Evolutionary conservation across 352 stramenopile species (phyloP).

Genomic region (Aphanomyces euteiches): DNA sequence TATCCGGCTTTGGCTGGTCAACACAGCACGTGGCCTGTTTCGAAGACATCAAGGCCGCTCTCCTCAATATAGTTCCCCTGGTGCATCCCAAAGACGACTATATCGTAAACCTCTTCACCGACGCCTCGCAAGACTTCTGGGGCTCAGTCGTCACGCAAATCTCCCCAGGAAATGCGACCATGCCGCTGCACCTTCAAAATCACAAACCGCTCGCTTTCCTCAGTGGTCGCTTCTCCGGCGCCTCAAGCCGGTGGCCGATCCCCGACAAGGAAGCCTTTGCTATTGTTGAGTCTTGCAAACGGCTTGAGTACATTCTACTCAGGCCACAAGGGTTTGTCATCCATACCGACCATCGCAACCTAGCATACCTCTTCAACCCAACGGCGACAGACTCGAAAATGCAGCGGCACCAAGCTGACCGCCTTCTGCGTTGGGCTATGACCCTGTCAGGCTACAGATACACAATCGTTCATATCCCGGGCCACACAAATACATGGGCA

Average conservation of each 20-base stretch:
- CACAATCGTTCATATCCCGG: slow-evolving; percentile 33
- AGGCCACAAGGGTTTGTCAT: slow-evolving; percentile 29
- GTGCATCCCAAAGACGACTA: no score
- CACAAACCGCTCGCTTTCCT: slow-evolving; percentile 35
- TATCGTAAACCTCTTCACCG: no score
- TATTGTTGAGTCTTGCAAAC: slow-evolving; percentile 35
- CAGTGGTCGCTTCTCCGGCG: slow-evolving; percentile 31
- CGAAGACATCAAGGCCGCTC: no score
- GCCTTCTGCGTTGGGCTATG: slow-evolving; percentile 35
- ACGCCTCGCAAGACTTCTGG: no score
- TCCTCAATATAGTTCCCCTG: no score
- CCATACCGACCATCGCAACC: slow-evolving; percentile 37
- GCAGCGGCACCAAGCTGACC: slow-evolving; percentile 39
- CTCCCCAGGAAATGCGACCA: slow-evolving; percentile 7
- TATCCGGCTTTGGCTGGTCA: no score
- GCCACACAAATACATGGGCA: slow-evolving; percentile 37
- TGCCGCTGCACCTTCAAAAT: slow-evolving; percentile 16
- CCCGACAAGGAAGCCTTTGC: slow-evolving; percentile 37
- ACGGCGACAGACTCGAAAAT: not conserved
- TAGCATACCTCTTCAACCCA: slow-evolving; percentile 37
- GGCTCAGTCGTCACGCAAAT: slow-evolving; percentile 31
- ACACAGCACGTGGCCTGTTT: no score
- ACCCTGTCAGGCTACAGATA: slow-evolving; percentile 34
- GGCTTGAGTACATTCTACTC: slow-evolving; percentile 33
- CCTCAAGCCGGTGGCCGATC: slow-evolving; percentile 29